Conservation (phyloP, 108 stramenopile genomes). For the Thalassiosira profunda region DNA sequence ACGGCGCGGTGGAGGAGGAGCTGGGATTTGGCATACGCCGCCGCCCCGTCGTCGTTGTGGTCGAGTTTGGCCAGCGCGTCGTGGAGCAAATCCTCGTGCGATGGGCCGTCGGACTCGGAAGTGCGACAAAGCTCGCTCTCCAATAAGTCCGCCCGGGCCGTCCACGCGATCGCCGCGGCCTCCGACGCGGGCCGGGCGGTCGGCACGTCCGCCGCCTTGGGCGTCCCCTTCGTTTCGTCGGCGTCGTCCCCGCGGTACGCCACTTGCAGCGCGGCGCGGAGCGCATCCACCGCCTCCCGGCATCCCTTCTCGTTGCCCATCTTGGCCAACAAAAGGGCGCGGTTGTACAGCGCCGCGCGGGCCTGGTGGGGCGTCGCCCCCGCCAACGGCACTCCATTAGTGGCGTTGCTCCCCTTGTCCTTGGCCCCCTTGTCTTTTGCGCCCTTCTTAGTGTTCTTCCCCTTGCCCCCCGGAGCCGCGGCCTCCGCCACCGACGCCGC, state of each 20-base stretch:
- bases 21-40: constrained; percentile 30
- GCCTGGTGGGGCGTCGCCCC: constrained; percentile 54
- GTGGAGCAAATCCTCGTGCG: constrained; percentile 17
- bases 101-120: constrained; percentile 11
- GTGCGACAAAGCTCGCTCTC: constrained; percentile 36
- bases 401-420: neutral
- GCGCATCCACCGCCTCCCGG: constrained; percentile 35
- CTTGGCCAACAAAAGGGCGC: constrained; percentile 40
- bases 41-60: constrained; percentile 10
- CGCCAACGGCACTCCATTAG: constrained; percentile 32
- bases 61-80: constrained; percentile 29
- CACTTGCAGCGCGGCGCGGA: constrained; percentile 38
- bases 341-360: constrained; percentile 42
- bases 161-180: constrained; percentile 36
- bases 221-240: constrained; percentile 14
- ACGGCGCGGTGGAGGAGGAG: constrained; percentile 33
- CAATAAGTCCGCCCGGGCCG: constrained; percentile 38
- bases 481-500: constrained; percentile 31
- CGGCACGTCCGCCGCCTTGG: constrained; percentile 19
- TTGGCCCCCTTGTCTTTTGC: no score
- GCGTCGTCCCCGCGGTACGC: constrained; percentile 29
- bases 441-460: no score
- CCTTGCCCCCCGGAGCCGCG: neutral
- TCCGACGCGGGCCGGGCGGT: constrained; percentile 38
- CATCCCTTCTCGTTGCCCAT: constrained; percentile 48